Base-by-base conservation (phyloP, 2,329 filamentous ascomycete genomes). In the Venturia carpophila region DNA sequence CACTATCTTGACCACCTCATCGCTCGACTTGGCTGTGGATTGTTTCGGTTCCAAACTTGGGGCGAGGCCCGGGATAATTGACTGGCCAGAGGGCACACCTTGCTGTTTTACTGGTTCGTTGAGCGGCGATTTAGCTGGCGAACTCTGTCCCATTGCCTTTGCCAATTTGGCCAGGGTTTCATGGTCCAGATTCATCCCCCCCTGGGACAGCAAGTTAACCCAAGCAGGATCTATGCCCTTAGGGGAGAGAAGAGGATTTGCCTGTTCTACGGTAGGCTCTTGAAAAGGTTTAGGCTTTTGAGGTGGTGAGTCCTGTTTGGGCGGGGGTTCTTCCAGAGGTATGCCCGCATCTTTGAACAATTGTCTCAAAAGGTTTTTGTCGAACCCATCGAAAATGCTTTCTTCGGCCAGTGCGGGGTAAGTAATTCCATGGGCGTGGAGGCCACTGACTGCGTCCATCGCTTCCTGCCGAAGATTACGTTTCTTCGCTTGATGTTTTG, bases 351-450 rank as follows among this genome's bases (percentile, higher is more conserved):
- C 24, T 39, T 43, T 49, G 19, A 47, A 63, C 17, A 63, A 49
- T 49, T 63, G 61, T 30, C 43, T 27, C 24, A 63, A 49, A 30
- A 47, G 34, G 30, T 63, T 30, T 27, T 52, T 63, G 24, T 63
- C 61, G 17, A 63, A 63, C 13, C 30, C 43, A 49, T 63, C 61
- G 43, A 63, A 49, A 10, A 39, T 43, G 34, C 13, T 43, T 52
- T 63, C 61, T 21, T 63, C 15, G 34, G 61, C 24, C 24, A 63
- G 61, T 43, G n/a, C 10, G 24, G 61, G 5, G n/a, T 63, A 63
- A 15, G 24, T 27, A 30, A 63, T 52, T 19, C 61, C 61, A 24
- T 55, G 61, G 17, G 61, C 61, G 10, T 63, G 43, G 27, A 63
- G 30, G 3, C n/a, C 61, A 30, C 39, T 47, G 27, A 63, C 13